Base-by-base conservation (phyloP, 2,329 filamentous ascomycete species). In the Penicillium digitatum region DNA sequence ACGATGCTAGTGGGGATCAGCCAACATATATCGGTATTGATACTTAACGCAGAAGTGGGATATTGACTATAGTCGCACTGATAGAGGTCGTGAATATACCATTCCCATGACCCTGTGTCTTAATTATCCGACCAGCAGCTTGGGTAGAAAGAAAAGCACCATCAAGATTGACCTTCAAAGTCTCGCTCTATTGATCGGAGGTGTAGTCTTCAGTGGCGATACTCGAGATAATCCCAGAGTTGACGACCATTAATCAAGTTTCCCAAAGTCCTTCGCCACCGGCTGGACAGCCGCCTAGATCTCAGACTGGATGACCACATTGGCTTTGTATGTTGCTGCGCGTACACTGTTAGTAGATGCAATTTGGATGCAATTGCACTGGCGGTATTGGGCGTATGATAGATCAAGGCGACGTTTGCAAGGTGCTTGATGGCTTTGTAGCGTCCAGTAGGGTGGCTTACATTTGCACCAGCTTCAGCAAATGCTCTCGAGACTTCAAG, bases 201-300 rank as follows among this genome's bases (percentile, higher is more conserved):
- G 72, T 73, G 55, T 75, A 76, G 16, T 77, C 69, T 9, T 73
- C 69, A 12, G 71, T 73, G 0, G 74, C 62, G 52, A 72, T 62
- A 5, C 68, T 66, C 2, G 65, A 60, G 32, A 67, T 66, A 26
- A 76, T 73, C 1, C 78, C 78, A 0, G 77, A 76, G 62, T 79
- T 79, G 18, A 73, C 78, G 31, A 80, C 70, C 35, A 80, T 68
- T 49, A 80, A 50, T 78, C 73, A 10, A 80, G 69, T 31, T 70
- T 69, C 14, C 75, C 76, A 61, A 78, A 78, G 38, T 76, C 74
- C 8, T 62, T 56, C 2, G 63, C 65, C 14, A 77, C 69, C 27
- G 70, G 56, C 4, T 72, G 57, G 3, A 78, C 62, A 3, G 63
- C 61, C 1, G 44, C 40, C 35, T 71, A 62, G 10, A 78, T 72